Percentiles rank a stretch among this genome's conserved stretches.
phyloP scores from a whole-genome alignment of 2,329 filamentous ascomycete genomes.

The Dryadomyces quercivorus region DNA sequence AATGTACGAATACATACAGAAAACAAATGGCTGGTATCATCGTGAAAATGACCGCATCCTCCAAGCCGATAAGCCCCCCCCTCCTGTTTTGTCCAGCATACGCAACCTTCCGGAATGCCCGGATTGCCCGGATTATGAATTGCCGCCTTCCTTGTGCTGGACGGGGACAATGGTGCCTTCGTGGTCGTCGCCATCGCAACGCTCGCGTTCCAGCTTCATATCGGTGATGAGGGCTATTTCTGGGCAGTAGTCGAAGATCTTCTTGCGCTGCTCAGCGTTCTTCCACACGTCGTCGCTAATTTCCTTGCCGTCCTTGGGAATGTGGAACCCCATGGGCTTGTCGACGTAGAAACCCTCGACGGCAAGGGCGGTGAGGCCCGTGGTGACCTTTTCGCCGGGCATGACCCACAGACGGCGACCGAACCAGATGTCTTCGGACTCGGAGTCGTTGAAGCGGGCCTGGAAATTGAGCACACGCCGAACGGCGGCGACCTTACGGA shows the following conservation, averaged over 20 bases:
- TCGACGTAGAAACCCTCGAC: slow-evolving; percentile 37
- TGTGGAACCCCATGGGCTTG: slow-evolving; percentile 42
- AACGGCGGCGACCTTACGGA: slow-evolving; percentile 40
- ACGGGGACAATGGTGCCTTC: slow-evolving; percentile 13
- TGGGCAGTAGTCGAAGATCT: slow-evolving; percentile 43
- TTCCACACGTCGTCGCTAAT: slow-evolving; percentile 35
- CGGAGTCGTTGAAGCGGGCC: slow-evolving; percentile 33
- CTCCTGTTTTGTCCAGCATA: background rate
- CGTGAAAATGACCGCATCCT: background rate
- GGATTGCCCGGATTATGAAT: no score
- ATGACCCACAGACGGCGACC: slow-evolving; percentile 33
- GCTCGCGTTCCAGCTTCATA: slow-evolving; percentile 41
- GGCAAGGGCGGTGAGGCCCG: slow-evolving; percentile 28
- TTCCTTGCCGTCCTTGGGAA: slow-evolving; percentile 28
- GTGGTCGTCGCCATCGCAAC: slow-evolving; percentile 26
- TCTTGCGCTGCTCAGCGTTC: slow-evolving; percentile 26
- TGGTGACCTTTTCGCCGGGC: slow-evolving; percentile 35
- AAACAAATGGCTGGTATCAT: slow-evolving; percentile 2
- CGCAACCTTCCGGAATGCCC: background rate
- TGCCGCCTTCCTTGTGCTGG: background rate
- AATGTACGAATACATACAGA: slow-evolving; percentile 1
- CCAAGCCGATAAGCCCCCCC: background rate
- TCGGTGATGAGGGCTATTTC: slow-evolving; percentile 42
- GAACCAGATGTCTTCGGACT: slow-evolving; percentile 45
- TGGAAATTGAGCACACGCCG: slow-evolving; percentile 34